Base-by-base conservation (phyloP, 2,329 filamentous ascomycete species). In the Colletotrichum somersetense region DNA sequence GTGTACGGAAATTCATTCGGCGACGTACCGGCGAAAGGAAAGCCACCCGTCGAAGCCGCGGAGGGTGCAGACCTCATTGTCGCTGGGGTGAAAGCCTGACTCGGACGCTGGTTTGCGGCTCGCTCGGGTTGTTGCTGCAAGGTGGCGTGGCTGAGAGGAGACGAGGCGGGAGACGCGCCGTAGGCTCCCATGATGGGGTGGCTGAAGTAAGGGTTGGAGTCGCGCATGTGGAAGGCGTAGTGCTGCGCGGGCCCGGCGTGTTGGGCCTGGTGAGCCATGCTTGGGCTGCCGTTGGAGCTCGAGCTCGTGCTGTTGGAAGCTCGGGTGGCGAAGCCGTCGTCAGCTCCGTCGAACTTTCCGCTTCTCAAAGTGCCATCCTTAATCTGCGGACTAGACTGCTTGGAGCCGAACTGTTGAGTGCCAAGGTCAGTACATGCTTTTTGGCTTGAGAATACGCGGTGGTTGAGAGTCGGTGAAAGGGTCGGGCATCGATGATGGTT, bases 351-450 rank as follows among this genome's bases (percentile, higher is more conserved):
- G 66, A 80, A 84, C 70, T 84, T 83, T 30, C 82, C 83, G 67
- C 75, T 81, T 62, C 78, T 80, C 52, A 86, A 71, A 16, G 84
- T 84, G 52, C 84, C 87, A 64, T 89, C 87, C 75, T 83, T 86
- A 66, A 85, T 77, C 65, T 84, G 82, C 42, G 88, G 85, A 70
- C 84, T 87, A 53, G 84, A 83, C 77, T 88, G 88, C 78, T 89
- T 89, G 23, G 89, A 89, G 74, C 89, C 88, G 85, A 91, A 91
- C 89, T 91, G 80, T 67, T 80, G 75, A 75, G 73, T 67, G 67
- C 66, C 66, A 73, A 72, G 75, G 81, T 87, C 83, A 86, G 84
- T 82, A 79, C 66, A 77, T 69, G 66, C 46, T 65, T 77, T 74
- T 76, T 76, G 72, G 75, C 62, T 23, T 77, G 58, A 72, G 73